Evolutionary conservation across 1,284 basidiomycete species (phyloP), one percentile per base, ranked within the genome.

Genomic region (Chiua sp.): DNA sequence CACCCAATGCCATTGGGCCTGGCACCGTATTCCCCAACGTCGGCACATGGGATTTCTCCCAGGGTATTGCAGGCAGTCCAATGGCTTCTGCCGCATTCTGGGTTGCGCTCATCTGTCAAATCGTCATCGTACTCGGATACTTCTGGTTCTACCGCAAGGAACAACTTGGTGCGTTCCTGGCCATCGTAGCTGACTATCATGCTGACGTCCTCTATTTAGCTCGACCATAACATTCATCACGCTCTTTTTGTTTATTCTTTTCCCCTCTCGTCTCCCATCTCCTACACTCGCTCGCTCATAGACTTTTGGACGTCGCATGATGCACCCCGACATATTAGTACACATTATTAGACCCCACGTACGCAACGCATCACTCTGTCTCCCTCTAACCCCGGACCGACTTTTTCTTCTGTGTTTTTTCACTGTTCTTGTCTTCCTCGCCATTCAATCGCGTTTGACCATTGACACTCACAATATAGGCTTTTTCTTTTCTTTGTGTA

Each of bases 141-240:
- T 94, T 96, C 81, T 92, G 92, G 91, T 95, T 96, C 86, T 97
- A 93, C 75, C 88, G 92, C 72, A 92, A 92, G 78, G 92, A 93
- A 75, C 92, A 93, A 72, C 84, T 93, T 62, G 74, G 88, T 90
- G 71, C 59, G 87, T 68, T 7, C 18, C 7, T 12, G 15, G n/a
- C 13, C 11, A 32, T 32, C 13, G 15, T 28, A 35, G 16, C 12
- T 22, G 44, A 30, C 44, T n/a, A 15, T 11, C 44, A 35, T 39
- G 26, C 15, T 44, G 28, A 44, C 26, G 42, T 47, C 53, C 53
- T 32, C 64, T 46, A n/a, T n/a, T 35, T 53, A 79, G 78, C 78
- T 55, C 78, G 77, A 57, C 78, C 80, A 72, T 80, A 68, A 76
- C 39, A 33, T 42, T 8, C 11, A 20, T 26, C 7, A 13, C 51